These are phyloP conservation scores for Kodamaea sagamina DNA, from an alignment of 805 yeast genomes.

Conservation along the genomic window DNA sequence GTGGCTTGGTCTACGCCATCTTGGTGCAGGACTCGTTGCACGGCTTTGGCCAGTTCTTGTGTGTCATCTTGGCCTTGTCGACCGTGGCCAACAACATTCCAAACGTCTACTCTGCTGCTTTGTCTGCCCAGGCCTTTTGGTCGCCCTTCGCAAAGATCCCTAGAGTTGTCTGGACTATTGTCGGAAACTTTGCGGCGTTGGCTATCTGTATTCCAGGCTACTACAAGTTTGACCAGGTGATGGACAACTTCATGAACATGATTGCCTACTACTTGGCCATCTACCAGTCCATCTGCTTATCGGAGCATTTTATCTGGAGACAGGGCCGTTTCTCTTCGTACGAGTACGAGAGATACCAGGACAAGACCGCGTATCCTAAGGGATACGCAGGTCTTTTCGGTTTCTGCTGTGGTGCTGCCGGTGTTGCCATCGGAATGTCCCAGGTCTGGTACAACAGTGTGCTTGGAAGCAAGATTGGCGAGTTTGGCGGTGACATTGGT, in stretches of 20 bases:
- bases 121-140: conserved; percentile 86
- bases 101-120: conserved; percentile 87
- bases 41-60: conserved; percentile 87
- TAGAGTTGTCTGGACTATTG: conserved; percentile 77
- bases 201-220: conserved; percentile 90
- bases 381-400: conserved; percentile 80
- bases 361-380: conserved; percentile 60
- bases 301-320: conserved; percentile 83
- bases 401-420: conserved; percentile 80
- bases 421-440: conserved; percentile 84
- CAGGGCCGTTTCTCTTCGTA: conserved; percentile 60
- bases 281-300: conserved; percentile 70
- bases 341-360: conserved; percentile 62
- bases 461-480: conserved; percentile 61
- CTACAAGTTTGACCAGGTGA: conserved; percentile 68
- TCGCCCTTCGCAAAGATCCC: conserved; percentile 73
- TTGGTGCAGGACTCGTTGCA: conserved; percentile 78
- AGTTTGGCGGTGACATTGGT: conserved; percentile 81
- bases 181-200: conserved; percentile 73
- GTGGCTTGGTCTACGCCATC: conserved; percentile 82
- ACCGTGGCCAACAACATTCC: conserved; percentile 92
- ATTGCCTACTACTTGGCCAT: conserved; percentile 90
- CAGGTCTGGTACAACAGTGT: conserved; percentile 84
- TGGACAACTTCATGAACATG: conserved; percentile 86
- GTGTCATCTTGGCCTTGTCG: conserved; percentile 80